phyloP scores from a whole-genome alignment of 495 filamentous ascomycete species.

The Penicillium atrosanguineum region DNA sequence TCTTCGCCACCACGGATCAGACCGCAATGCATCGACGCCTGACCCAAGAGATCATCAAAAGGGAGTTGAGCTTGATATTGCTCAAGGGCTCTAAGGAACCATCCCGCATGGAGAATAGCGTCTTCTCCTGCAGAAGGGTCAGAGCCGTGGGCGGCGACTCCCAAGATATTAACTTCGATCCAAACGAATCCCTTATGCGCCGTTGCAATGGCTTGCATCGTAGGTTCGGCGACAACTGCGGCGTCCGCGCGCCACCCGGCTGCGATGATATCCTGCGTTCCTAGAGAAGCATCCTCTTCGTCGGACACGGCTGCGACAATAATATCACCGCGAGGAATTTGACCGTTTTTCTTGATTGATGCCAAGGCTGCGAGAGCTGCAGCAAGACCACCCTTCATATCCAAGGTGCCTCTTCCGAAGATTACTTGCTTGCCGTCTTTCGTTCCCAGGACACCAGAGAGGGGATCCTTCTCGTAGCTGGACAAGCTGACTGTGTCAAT shows the following conservation, averaged over 20 bases:
- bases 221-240: constrained; percentile 44
- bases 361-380: constrained; percentile 36
- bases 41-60: constrained; percentile 30
- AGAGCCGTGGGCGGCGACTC: constrained; percentile 48
- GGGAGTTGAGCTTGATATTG: constrained; percentile 32
- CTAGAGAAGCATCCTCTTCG: constrained; percentile 45
- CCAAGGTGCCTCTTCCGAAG: constrained; percentile 41
- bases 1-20: constrained; percentile 48
- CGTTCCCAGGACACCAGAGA: constrained; percentile 32
- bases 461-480: constrained; percentile 41
- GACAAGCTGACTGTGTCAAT: constrained; percentile 46
- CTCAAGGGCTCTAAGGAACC: constrained; percentile 41
- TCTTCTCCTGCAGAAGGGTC: constrained; percentile 38
- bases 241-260: constrained; percentile 50
- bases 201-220: constrained; percentile 28
- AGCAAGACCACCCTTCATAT: constrained; percentile 50
- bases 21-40: constrained; percentile 41
- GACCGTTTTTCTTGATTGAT: constrained; percentile 24
- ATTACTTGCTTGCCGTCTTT: constrained; percentile 35
- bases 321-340: constrained; percentile 35
- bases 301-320: constrained; percentile 49
- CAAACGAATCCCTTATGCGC: constrained; percentile 51
- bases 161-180: constrained; percentile 44
- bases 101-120: constrained; percentile 43
- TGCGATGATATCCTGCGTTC: constrained; percentile 42